Evolutionary conservation across 2,329 filamentous ascomycete species (phyloP).

Genomic region (Fusarium aywerte): DNA sequence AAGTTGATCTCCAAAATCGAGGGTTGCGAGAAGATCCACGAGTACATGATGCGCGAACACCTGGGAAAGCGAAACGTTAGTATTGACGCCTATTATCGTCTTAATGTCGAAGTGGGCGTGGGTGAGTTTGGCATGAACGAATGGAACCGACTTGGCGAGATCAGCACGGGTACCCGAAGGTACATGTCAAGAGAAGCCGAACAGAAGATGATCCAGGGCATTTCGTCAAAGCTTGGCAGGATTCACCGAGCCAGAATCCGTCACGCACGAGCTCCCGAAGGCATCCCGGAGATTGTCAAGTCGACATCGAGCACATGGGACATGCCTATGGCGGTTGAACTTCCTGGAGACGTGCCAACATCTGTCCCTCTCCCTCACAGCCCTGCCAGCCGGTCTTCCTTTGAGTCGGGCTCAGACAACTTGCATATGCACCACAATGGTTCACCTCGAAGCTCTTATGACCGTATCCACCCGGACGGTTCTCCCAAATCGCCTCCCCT

Average conservation of each 20-base stretch:
- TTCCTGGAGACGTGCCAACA: constrained; percentile 66
- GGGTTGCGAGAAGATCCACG: constrained; percentile 90
- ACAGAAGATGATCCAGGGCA: constrained; percentile 79
- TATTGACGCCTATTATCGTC: constrained; percentile 89
- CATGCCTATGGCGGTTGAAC: constrained; percentile 65
- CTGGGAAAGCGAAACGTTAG: constrained; percentile 82
- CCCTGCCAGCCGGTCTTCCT: constrained; percentile 62
- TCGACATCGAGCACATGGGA: constrained; percentile 55
- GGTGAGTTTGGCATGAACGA: constrained; percentile 99
- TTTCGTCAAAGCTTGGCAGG: constrained; percentile 83
- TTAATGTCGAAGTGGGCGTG: constrained; percentile 97
- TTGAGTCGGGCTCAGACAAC: constrained; percentile 66
- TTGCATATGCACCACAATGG: constrained; percentile 54
- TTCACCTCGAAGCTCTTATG: constrained; percentile 64
- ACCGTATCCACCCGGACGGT: constrained; percentile 53
- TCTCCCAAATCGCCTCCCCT: constrained; percentile 43
- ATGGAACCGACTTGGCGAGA: constrained; percentile 92
- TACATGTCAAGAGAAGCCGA: constrained; percentile 81
- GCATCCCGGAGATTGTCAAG: constrained; percentile 58
- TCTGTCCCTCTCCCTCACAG: constrained; percentile 52
- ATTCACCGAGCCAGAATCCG: constrained; percentile 81
- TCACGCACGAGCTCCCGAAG: constrained; percentile 62
- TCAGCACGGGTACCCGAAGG: constrained; percentile 88
- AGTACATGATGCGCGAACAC: constrained; percentile 83
- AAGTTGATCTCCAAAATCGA: constrained; percentile 92